Base-by-base conservation (phyloP, 495 filamentous ascomycete genomes). In the Friedmanniomyces endolithicus region DNA sequence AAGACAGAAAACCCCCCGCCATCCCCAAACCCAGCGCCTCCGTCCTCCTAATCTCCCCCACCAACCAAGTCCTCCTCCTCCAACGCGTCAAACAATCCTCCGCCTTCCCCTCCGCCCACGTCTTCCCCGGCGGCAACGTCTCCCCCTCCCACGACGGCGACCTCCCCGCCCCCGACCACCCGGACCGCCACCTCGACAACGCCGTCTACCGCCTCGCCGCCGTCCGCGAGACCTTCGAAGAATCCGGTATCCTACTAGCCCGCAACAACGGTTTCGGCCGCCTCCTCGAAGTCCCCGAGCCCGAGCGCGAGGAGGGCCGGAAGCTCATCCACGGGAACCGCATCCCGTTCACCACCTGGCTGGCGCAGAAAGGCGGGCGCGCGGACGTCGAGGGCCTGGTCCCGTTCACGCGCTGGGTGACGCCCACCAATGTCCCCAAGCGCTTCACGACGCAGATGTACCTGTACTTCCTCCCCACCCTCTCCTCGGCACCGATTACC, bases 361-460 rank as follows among this genome's bases (percentile, higher is more conserved):
- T 95, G 16, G 65, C 70, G 39, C 56, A 71, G 27, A 71, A 78
- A n/a, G 76, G 64, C 0, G 87, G 81, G 16, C 71, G 76, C 24
- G 71, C 81, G 9, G 87, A 94, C 71, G 77, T 62, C 71, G 84
- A 83, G 0, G 70, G 71, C 47, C 72, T 98, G 25, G 73, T 87
- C 23, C 90, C 90, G 0, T 95, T 94, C 66, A 94, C 88, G 0
- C 81, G 83, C 48, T 97, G 92, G 92, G 76, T 96, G 39, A 97
- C 92, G 1, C 92, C 92, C 0, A 68, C 72, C 2, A 75, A 77
- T 57, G 69, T 83, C 1, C 77, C 81, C 0, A 84, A 81, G 63
- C 77, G 92, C 19, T 98, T 87, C 65, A 84, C 84, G 1, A 95
- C 89, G 8, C 88, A 95, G 65, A 95, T 98, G 89, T 98, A 97